Evolutionary conservation across 2,329 filamentous ascomycete genomes (phyloP).

Genomic region (Sclerotinia spermophila): DNA sequence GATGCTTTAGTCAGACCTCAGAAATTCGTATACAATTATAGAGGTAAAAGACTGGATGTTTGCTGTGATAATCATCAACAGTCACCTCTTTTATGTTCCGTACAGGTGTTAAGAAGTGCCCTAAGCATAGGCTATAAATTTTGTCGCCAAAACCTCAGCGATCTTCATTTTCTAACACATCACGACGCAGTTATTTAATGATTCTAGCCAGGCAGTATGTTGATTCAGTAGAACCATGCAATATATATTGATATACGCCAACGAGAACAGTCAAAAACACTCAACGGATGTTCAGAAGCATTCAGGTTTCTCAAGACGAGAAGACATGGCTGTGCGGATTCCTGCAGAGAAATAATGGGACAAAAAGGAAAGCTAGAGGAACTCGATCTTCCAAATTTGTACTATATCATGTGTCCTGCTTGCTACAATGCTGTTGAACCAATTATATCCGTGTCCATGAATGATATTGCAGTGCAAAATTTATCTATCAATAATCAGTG

Average conservation of each 20-base stretch:
- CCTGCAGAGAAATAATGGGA: neutral
- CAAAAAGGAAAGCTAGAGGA: neutral
- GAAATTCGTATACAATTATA: neutral
- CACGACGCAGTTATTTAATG: neutral
- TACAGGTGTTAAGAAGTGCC: neutral
- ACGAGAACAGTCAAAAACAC: neutral
- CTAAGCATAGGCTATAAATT: neutral
- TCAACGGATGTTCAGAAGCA: too few species aligned
- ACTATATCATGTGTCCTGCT: rapidly evolving
- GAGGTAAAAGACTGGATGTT: neutral
- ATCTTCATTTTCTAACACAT: neutral
- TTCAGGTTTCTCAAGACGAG: neutral
- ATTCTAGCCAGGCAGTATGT: neutral
- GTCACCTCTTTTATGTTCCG: neutral
- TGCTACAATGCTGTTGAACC: neutral
- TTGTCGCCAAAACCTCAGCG: neutral
- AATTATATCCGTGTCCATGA: neutral
- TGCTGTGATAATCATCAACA: neutral
- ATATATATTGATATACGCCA: rapidly evolving
- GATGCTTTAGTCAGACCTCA: neutral
- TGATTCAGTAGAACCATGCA: rapidly evolving
- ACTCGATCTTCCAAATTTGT: neutral
- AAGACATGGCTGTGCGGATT: neutral
- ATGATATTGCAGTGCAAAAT: neutral
- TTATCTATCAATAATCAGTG: neutral